Percentiles rank a stretch among this genome's conserved stretches.
These are phyloP conservation scores for Phylloporus rhodoxanthus DNA, from an alignment of 768 basidiomycete species.

Conservation along the genomic window DNA sequence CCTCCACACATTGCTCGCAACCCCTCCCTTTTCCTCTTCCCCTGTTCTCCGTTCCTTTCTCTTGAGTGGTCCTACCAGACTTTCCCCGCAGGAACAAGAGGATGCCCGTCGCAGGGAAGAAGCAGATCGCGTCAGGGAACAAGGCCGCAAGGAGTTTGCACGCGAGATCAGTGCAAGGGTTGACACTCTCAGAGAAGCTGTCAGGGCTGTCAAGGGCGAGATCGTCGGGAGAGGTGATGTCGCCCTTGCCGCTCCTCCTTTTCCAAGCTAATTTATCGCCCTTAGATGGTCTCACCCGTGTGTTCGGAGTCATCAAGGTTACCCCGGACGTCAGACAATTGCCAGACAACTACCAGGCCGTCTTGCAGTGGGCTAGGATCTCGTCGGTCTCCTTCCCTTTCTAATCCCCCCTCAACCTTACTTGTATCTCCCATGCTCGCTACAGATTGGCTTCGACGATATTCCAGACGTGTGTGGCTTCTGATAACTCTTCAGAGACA, in stretches of 20 bases:
- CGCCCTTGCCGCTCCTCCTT: not conserved
- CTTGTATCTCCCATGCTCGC: conserved; percentile 1
- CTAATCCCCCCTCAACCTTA: conserved; percentile 3
- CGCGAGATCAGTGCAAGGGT: conserved; percentile 82
- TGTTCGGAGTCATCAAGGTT: conserved; percentile 85
- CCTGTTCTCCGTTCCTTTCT: conserved; percentile 85
- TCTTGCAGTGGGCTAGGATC: conserved; percentile 94
- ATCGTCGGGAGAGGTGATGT: conserved; percentile 74
- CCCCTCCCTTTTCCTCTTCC: conserved; percentile 71
- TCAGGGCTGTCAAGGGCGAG: conserved; percentile 88
- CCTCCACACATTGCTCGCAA: conserved; percentile 71
- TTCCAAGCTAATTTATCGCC: conserved; percentile 3
- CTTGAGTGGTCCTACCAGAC: conserved; percentile 62
- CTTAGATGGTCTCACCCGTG: conserved; percentile 78
- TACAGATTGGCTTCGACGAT: conserved; percentile 88
- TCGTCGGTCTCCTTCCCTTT: conserved; percentile 56
- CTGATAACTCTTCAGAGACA: conserved; percentile 87
- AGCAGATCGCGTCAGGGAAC: conserved; percentile 81
- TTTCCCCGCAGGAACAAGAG: conserved; percentile 67
- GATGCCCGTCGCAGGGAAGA: conserved; percentile 81
- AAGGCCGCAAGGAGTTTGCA: conserved; percentile 80
- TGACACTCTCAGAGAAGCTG: conserved; percentile 75
- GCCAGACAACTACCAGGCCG: conserved; percentile 80
- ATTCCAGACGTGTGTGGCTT: conserved; percentile 90
- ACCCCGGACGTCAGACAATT: conserved; percentile 72